These are phyloP conservation scores for Polyporus arcularius DNA, from an alignment of 768 basidiomycete genomes.

Conservation along the genomic window DNA sequence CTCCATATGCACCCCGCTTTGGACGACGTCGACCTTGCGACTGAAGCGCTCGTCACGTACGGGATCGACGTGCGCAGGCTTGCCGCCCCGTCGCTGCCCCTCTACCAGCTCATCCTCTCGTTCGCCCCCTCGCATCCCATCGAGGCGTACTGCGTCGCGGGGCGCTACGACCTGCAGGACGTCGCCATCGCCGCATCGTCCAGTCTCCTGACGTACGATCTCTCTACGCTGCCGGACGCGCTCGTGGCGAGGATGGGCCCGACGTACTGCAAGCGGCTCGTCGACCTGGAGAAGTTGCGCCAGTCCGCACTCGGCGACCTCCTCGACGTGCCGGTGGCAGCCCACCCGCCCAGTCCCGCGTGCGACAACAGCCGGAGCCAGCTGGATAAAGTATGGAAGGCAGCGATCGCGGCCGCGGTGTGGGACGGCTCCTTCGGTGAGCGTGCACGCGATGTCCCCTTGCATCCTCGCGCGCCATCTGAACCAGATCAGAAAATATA, in stretches of 20 bases:
- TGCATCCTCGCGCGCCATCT: no score
- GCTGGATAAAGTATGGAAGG: constrained; percentile 29
- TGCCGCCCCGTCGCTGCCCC: constrained; percentile 29
- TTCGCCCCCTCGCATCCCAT: constrained; percentile 38
- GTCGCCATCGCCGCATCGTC: constrained; percentile 41
- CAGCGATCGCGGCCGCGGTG: constrained; percentile 25
- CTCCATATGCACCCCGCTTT: constrained; percentile 27
- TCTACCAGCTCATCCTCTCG: constrained; percentile 35
- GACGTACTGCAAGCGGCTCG: constrained; percentile 40
- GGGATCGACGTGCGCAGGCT: constrained; percentile 25
- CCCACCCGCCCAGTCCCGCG: constrained; percentile 22
- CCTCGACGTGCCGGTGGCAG: constrained; percentile 26
- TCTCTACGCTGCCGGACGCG: constrained; percentile 38
- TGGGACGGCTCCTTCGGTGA: constrained; percentile 27
- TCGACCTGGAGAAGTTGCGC: constrained; percentile 38
- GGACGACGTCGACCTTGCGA: constrained; percentile 22
- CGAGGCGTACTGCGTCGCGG: constrained; percentile 44
- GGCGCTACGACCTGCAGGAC: constrained; percentile 32
- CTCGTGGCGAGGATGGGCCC: constrained; percentile 40
- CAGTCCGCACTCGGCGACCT: constrained; percentile 35
- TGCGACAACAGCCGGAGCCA: constrained; percentile 25
- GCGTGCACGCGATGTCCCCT: neutral
- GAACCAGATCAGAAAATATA: no score
- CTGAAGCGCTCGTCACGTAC: constrained; percentile 27
- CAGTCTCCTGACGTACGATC: constrained; percentile 37